These are phyloP conservation scores for Ceriops tagal DNA, from an alignment of 345 rosid genomes.

Conservation along the genomic window DNA sequence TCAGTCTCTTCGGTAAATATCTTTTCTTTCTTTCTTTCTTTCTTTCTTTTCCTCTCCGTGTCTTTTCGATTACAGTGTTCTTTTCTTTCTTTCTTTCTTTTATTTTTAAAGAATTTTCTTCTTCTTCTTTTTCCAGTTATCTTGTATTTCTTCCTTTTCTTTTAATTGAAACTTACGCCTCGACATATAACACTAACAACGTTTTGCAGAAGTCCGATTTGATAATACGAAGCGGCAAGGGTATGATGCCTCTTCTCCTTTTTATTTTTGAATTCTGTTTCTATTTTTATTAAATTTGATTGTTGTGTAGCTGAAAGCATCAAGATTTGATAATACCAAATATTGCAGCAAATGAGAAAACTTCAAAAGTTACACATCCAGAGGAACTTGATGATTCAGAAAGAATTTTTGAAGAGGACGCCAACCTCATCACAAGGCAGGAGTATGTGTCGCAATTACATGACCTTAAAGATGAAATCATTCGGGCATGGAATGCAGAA, in stretches of 20 bases:
- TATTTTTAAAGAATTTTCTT: not conserved
- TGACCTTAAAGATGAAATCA: constrained; percentile 75
- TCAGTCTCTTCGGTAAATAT: constrained; percentile 62
- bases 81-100: not conserved
- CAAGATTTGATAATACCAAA: not conserved
- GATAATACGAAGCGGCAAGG: constrained; percentile 57
- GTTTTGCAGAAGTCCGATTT: constrained; percentile 56
- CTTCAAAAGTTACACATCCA: constrained; percentile 37
- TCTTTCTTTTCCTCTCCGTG: no score
- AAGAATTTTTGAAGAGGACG: constrained; percentile 47
- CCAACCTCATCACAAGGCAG: constrained; percentile 50
- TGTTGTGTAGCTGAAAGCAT: not conserved
- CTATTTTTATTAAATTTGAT: not conserved
- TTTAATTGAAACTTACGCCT: constrained; percentile 6
- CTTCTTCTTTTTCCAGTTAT: not conserved
- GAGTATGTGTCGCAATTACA: constrained; percentile 69
- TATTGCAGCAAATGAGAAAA: constrained; percentile 44
- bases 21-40: not conserved
- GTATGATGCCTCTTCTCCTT: constrained; percentile 31
- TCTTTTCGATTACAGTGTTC: no score
- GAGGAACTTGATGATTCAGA: constrained; percentile 58
- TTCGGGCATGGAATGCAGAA: constrained; percentile 61
- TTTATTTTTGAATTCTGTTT: not conserved
- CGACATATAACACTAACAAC: not conserved
- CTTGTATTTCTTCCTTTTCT: not conserved